Evolutionary conservation across 495 filamentous ascomycete genomes (phyloP), one percentile per base, ranked within the genome.

Genomic region (Neurospora tetraspora): DNA sequence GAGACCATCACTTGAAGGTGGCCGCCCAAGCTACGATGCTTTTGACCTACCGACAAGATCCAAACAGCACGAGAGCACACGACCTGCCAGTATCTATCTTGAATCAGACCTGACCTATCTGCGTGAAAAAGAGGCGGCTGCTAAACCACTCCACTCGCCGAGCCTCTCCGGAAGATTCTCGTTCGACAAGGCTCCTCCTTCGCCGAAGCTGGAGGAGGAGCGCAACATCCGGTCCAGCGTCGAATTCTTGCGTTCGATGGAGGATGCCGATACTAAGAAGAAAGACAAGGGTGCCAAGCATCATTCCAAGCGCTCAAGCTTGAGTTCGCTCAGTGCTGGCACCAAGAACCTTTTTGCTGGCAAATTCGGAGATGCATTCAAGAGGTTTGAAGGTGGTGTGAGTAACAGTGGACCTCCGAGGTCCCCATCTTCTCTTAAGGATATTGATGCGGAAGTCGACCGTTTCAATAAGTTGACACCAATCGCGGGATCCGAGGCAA

Each of bases 301-400:
- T 77, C 93, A 97, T 76, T 82, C 81, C 65, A 98, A 98, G 78
- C 91, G 94, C 40, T 85, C 91, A 27, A 97, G 93, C 79, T 85
- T 99, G 71, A 90, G 91, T 16, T 93, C 90, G 1, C 84, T 96
- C 38, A 75, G 78, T 7, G 90, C 92, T 2, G 91, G 92, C 38
- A 91, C 92, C 71, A 97, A 97, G 80, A 92, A 88, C n/a, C 87
- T 97, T 45, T 86, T 99, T 34, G 91, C 91, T 36, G 93, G 94
- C 9, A 94, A 92, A 79, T 98, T 99, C 80, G 94, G 96, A 2
- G 96, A 98, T 70, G 95, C 96, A 5, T 98, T 99, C 84, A 91
- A 94, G 74, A 88, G 92, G 6, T 99, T 99, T 76, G 96, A 99
- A 78, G 87, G 87, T 88, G 61, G 43, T 16, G 23, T 14, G 6